Base-by-base conservation (phyloP, 2,329 filamentous ascomycete genomes). In the Catunica adiposa region DNA sequence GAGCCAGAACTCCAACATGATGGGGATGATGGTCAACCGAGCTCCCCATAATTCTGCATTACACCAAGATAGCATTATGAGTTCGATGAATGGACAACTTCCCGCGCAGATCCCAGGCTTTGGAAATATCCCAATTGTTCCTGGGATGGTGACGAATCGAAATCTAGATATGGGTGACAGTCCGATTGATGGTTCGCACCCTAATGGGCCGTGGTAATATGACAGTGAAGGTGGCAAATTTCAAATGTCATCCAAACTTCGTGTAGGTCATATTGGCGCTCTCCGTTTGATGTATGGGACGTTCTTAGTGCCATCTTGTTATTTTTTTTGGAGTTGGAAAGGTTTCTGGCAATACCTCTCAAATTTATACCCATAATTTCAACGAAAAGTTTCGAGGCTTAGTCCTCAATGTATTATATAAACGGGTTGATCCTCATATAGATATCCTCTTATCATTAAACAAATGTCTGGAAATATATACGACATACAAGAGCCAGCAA, bases 51-150 rank as follows among this genome's bases (percentile, higher is more conserved):
- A 26, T 15, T 26, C 56, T 25, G 53, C 53, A 42, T 48, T 55
- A 53, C 31, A 52, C 25, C 22, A 46, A 22, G 53, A 58, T 25
- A 23, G 20, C 20, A 34, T 55, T 4, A 26, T 58, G 37, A 31
- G 42, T 14, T 23, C 52, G 8, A 56, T 54, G 34, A 34, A 47
- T 20, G 50, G 44, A 4, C 26, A 48, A 2, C 22, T 55, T 8
- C 56, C 53, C 3, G 48, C 56, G 17, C 38, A 38, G 1, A 58
- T 58, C 5, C 56, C 56, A 8, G 56, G 56, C 9, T 58, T 58
- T 44, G 56, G 56, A 11, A 58, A 58, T 40, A 47, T 58, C 9
- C 48, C 56, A 17, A 9, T 53, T 11, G 53, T 55, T 7, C 42
- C 47, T 46, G 56, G 56, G 17, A 37, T 56, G 40, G 31, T 22